Conservation (phyloP, 2,329 filamentous ascomycete genomes). For the Sporothrix globosa region DNA sequence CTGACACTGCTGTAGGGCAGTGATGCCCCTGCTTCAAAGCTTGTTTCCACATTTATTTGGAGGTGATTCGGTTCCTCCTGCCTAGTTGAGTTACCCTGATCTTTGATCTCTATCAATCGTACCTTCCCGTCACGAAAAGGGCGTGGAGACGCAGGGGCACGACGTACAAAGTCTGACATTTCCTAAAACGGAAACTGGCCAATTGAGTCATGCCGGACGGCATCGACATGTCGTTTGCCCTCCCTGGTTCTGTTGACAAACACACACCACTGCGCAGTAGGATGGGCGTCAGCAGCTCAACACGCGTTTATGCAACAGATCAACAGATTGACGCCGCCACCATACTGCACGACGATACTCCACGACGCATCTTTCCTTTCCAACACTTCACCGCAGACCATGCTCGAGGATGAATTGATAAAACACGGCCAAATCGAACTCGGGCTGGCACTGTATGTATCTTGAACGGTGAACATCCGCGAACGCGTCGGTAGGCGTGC, state of each 20-base stretch:
- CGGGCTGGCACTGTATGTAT: neutral
- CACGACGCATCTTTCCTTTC: too few species aligned
- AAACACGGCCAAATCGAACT: constrained; percentile 18
- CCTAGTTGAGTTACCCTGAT: neutral
- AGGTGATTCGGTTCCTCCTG: constrained; percentile 8
- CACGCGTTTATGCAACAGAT: too few species aligned
- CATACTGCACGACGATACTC: too few species aligned
- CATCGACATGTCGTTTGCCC: neutral
- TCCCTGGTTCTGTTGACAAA: too few species aligned
- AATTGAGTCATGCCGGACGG: constrained; percentile 2
- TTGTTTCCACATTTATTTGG: neutral
- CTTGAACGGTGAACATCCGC: neutral
- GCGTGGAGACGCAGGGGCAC: neutral
- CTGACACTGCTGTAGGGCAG: neutral
- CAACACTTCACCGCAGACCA: neutral
- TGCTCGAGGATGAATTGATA: neutral
- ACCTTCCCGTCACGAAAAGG: constrained; percentile 6
- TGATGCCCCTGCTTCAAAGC: neutral
- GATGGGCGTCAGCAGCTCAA: too few species aligned
- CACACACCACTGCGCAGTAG: too few species aligned
- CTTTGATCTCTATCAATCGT: neutral
- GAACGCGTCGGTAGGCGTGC: too few species aligned
- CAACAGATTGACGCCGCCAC: too few species aligned
- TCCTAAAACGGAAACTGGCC: constrained; percentile 6
- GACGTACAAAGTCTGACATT: neutral